Evolutionary conservation across 345 rosid species (phyloP).

Genomic region (Psidium guajava): DNA sequence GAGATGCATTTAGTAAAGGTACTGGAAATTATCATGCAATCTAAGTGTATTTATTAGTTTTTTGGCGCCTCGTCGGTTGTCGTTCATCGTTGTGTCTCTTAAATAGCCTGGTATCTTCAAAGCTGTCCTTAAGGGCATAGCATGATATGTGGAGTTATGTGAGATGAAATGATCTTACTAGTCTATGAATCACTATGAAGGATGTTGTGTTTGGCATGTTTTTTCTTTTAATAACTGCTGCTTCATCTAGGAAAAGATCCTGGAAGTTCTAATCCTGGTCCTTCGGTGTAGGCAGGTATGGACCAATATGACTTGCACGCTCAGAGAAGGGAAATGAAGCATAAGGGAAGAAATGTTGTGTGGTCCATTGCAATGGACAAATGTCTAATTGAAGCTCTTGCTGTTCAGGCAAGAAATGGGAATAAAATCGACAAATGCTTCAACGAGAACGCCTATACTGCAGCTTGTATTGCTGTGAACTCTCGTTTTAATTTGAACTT

Average conservation of each 20-base stretch:
- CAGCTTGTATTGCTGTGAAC: conserved; percentile 71
- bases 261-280: background rate
- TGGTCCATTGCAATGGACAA: conserved; percentile 91
- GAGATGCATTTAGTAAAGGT: background rate
- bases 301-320: conserved; percentile 49
- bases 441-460: conserved; percentile 67
- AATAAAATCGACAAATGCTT: conserved; percentile 77
- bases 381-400: conserved; percentile 78
- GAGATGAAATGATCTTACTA: background rate
- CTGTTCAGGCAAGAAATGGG: conserved; percentile 70
- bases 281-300: conserved; percentile 32
- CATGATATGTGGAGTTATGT: background rate
- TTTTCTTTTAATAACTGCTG: background rate
- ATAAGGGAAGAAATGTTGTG: conserved; percentile 79
- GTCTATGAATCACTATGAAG: background rate
- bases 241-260: background rate
- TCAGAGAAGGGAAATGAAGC: conserved; percentile 59
- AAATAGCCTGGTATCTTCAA: background rate
- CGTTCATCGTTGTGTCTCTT: background rate
- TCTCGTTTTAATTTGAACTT: conserved; percentile 53
- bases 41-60: background rate
- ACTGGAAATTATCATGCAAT: background rate
- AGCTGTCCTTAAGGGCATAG: background rate
- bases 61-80: background rate
- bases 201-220: background rate